Evolutionary conservation across 192 early-diverging fungal genomes (phyloP).

Genomic region (Cetraspora pellucida): DNA sequence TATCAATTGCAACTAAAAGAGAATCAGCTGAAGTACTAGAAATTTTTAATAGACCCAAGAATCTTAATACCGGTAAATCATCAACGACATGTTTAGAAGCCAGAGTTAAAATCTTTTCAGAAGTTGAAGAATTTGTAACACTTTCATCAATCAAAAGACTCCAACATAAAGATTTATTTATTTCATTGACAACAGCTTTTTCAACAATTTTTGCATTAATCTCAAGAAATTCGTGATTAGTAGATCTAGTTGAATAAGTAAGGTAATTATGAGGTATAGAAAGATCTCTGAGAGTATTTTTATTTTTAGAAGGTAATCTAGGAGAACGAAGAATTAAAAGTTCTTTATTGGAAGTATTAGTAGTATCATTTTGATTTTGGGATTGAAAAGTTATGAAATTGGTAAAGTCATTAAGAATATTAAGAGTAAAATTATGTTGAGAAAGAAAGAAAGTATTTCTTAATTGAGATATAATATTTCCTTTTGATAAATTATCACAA

Average conservation of each 20-base stretch:
- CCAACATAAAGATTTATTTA: not conserved
- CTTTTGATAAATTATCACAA: not conserved
- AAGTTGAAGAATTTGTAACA: not conserved
- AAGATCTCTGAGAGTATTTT: not conserved
- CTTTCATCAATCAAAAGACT: not conserved
- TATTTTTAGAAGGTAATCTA: not conserved
- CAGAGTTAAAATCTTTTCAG: not conserved
- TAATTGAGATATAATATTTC: not conserved
- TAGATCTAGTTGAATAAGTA: not conserved
- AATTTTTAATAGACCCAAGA: not conserved
- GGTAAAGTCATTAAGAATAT: not conserved
- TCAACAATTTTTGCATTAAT: not conserved
- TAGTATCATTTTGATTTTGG: not conserved
- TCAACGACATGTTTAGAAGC: conserved; percentile 4
- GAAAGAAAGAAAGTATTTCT: not conserved
- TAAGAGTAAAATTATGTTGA: not conserved
- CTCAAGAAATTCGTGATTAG: not conserved
- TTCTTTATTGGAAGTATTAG: not conserved
- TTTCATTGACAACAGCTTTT: not conserved
- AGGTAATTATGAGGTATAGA: not conserved
- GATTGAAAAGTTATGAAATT: not conserved
- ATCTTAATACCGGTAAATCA: not conserved
- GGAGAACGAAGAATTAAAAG: not conserved
- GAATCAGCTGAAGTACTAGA: not conserved
- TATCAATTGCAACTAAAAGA: not conserved